Evolutionary conservation across 169 alveolate genomes (phyloP).

Genomic region (Eimeria maxima): DNA sequence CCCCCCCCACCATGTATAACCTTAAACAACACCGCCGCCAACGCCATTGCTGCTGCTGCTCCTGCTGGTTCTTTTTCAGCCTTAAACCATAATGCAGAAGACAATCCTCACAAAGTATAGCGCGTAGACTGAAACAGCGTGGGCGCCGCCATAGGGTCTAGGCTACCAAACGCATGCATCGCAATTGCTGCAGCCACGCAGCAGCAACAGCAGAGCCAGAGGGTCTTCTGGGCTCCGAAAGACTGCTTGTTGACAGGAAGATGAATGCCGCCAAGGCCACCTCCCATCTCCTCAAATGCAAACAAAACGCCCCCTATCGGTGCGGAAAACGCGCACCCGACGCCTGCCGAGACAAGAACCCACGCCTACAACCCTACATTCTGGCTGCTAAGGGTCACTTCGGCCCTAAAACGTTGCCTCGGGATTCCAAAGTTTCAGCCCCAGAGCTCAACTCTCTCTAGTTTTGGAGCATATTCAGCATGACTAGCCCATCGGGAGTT

Average conservation of each 20-base stretch:
- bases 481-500: too few relatives aligned
- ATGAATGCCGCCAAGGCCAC: conserved; percentile 80
- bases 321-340: conserved; percentile 89
- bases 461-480: too few relatives aligned
- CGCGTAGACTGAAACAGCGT: conserved; percentile 42
- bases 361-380: background rate
- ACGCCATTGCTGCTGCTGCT: background rate
- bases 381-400: background rate
- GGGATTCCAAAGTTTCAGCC: too few relatives aligned
- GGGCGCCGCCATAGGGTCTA: conserved; percentile 53
- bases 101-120: background rate
- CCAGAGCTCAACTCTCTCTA: too few relatives aligned
- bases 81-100: background rate
- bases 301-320: conserved; percentile 91
- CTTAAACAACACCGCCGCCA: background rate
- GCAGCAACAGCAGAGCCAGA: conserved; percentile 87
- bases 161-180: conserved; percentile 70
- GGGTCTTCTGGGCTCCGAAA: conserved; percentile 30
- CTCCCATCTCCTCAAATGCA: conserved; percentile 87
- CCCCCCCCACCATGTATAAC: too few relatives aligned
- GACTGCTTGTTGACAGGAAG: background rate
- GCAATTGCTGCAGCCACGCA: conserved; percentile 82
- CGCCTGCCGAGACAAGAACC: conserved; percentile 55
- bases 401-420: background rate
- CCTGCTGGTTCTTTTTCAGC: background rate